Conservation (phyloP, 192 early-diverging fungal genomes). For the Coemansia sp. region DNA sequence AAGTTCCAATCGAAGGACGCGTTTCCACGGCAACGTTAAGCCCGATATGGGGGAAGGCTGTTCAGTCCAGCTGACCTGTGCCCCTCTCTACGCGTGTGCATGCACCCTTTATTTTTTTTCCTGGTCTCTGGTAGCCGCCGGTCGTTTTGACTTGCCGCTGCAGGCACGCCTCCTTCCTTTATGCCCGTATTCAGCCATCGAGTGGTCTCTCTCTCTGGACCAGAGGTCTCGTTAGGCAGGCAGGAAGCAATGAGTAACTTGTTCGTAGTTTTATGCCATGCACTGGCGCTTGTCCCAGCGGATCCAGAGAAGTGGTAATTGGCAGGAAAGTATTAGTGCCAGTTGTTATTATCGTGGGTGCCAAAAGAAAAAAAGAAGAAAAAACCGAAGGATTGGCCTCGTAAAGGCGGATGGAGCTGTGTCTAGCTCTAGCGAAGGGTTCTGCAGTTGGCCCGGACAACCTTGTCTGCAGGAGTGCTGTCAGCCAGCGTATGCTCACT, state of each 20-base stretch:
- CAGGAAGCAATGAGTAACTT: not conserved
- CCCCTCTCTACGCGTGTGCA: not conserved
- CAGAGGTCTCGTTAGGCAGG: not conserved
- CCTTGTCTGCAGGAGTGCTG: constrained; percentile 37
- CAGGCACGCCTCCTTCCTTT: not conserved
- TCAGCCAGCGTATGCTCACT: constrained; percentile 37
- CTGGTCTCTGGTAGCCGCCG: not conserved
- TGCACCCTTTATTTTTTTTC: not conserved
- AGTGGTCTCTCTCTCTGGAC: not conserved
- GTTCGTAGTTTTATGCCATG: not conserved
- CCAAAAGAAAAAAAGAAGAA: not conserved
- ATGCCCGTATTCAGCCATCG: not conserved
- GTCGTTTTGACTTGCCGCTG: not conserved
- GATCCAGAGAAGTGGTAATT: not conserved
- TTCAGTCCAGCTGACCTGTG: constrained; percentile 1
- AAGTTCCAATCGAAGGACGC: constrained; percentile 4
- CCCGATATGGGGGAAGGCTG: not conserved
- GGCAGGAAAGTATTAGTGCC: not conserved
- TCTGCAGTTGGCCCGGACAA: constrained; percentile 42
- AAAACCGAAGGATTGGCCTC: not conserved
- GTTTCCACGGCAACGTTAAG: constrained; percentile 13
- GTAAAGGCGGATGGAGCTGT: too few relatives aligned
- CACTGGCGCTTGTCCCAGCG: not conserved
- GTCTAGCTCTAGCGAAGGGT: constrained; percentile 27
- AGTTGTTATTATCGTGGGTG: not conserved